phyloP scores from a whole-genome alignment of 2,329 filamentous ascomycete species.

The Amauroascus niger region DNA sequence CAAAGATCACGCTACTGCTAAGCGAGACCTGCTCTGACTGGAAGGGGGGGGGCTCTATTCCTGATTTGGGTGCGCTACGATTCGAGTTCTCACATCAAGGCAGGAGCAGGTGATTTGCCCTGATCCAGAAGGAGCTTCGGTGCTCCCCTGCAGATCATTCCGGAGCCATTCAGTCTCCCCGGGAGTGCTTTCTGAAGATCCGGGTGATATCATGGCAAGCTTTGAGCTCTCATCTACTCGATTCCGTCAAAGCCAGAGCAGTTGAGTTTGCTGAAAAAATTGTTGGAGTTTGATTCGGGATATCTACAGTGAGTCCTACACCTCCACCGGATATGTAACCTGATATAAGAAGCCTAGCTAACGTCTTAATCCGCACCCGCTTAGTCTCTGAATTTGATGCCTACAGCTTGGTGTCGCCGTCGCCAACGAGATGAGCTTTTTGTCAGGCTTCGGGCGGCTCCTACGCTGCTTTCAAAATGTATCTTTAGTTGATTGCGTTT shows the following conservation, averaged over 20 bases:
- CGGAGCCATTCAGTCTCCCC: neutral
- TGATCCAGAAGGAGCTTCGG: neutral
- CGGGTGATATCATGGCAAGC: neutral
- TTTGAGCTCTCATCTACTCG: neutral
- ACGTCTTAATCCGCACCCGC: neutral
- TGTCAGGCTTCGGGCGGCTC: no score
- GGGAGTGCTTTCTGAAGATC: neutral
- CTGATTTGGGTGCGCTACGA: constrained; percentile 4
- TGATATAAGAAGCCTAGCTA: neutral
- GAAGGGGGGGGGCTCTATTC: constrained; percentile 2
- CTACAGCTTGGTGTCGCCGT: neutral
- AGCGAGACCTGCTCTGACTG: constrained; percentile 6
- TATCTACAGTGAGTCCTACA: neutral
- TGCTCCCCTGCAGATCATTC: no score
- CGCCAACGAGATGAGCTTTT: no score
- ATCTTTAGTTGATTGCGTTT: no score
- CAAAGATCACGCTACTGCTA: constrained; percentile 7
- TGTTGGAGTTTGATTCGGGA: neutral
- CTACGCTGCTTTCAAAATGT: no score
- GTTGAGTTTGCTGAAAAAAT: neutral
- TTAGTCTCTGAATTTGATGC: neutral
- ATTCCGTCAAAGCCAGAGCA: neutral
- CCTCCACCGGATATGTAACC: neutral
- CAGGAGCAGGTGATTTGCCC: constrained; percentile 7
- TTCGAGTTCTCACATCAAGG: constrained; percentile 1